Conservation (phyloP, 352 stramenopile genomes). For the Pythium apleroticum region DNA sequence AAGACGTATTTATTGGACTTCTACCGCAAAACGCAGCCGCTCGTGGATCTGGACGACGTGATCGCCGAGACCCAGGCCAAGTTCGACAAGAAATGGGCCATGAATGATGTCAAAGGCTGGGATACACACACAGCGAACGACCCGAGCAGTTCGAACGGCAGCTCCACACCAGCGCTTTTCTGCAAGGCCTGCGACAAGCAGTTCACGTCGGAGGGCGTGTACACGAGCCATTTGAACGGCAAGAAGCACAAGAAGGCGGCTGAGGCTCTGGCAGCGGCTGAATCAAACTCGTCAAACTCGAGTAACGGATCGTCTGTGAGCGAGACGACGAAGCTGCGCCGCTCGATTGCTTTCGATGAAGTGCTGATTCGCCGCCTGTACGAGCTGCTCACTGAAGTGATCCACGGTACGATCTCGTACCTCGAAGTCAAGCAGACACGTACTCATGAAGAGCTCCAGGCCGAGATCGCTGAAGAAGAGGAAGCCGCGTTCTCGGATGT, state of each 20-base stretch:
- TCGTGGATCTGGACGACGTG: constrained; percentile 86
- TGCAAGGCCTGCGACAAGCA: constrained; percentile 71
- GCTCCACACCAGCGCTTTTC: constrained; percentile 33
- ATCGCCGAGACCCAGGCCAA: constrained; percentile 76
- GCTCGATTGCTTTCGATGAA: constrained; percentile 67
- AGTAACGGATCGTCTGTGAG: constrained; percentile 3
- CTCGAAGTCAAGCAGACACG: constrained; percentile 87
- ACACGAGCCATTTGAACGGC: constrained; percentile 66
- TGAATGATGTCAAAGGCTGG: constrained; percentile 62
- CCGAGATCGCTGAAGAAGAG: constrained; percentile 86
- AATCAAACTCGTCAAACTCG: not conserved
- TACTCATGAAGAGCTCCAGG: constrained; percentile 85
- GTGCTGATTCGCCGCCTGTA: constrained; percentile 70
- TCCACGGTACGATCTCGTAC: constrained; percentile 83
- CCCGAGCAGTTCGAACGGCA: not conserved
- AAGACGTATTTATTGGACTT: constrained; percentile 85
- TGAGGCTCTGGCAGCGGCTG: constrained; percentile 15
- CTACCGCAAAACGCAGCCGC: constrained; percentile 85
- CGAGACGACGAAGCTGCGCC: constrained; percentile 28
- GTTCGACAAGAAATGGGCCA: constrained; percentile 83
- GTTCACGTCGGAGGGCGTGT: constrained; percentile 73
- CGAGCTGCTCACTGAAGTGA: constrained; percentile 80
- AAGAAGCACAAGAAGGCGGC: constrained; percentile 80
- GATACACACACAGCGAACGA: constrained; percentile 9
- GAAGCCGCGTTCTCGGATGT: constrained; percentile 82